Conservation (phyloP, 2,329 filamentous ascomycete genomes). For the Monilinia aucupariae region DNA sequence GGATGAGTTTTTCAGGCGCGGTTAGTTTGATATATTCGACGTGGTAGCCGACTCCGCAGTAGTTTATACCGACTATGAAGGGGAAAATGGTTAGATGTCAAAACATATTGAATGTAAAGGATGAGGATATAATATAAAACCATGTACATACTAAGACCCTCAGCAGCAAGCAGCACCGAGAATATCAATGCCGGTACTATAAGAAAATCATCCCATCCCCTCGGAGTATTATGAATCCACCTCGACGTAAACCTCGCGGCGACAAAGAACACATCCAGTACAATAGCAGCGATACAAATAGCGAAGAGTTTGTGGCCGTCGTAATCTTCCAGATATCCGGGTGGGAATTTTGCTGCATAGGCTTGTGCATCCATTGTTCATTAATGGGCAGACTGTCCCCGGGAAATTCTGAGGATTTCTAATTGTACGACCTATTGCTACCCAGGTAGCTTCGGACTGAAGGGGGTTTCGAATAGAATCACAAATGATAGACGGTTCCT, state of each 20-base stretch:
- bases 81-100: neutral
- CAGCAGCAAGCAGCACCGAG: constrained; percentile 7
- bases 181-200: constrained; percentile 14
- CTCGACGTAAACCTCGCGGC: constrained; percentile 6
- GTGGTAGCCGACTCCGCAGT: constrained; percentile 14
- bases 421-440: neutral
- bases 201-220: constrained; percentile 17
- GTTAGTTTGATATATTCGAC: constrained; percentile 1
- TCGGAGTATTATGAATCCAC: constrained; percentile 11
- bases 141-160: constrained; percentile 10
- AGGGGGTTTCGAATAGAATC: neutral
- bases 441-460: neutral
- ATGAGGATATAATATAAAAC: neutral
- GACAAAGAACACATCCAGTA: constrained; percentile 9
- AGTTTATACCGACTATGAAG: constrained; percentile 12
- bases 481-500: neutral
- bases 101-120: neutral
- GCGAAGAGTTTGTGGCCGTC: constrained; percentile 11
- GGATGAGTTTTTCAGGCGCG: neutral
- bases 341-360: neutral
- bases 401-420: neutral
- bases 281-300: constrained; percentile 4
- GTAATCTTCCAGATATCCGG: constrained; percentile 11
- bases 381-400: neutral
- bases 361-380: constrained; percentile 10